Base-by-base conservation (phyloP, 1,139 yeast species). In the Yamadazyma blattariae region DNA sequence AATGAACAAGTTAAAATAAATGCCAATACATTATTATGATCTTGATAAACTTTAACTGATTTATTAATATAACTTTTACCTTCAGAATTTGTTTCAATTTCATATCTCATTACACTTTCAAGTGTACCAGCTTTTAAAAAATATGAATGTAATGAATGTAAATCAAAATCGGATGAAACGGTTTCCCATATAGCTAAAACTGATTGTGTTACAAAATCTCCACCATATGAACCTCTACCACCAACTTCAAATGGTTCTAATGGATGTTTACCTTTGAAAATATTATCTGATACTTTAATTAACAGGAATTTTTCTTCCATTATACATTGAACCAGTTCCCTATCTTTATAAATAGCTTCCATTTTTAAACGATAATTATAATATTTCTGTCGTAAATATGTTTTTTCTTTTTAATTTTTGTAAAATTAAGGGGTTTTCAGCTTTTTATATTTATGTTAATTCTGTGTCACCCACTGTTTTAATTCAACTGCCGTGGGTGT, bases 191-290 rank as follows among this genome's bases (percentile, higher is more conserved):
- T 70, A 0, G 71, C 74, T 29, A 56, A 41, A 10, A 61, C 36
- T 1, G 61, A 58, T 43, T 66, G 73, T 15, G 57, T 40, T 4
- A 66, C 46, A 23, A 65, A 50, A 34, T 68, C 74, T 3, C 74
- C 74, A 3, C 74, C 74, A 44, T 58, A 68, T 2, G 65, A 57
- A 1, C 72, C 74, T 39, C 71, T 49, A 5, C 56, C 58, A 1
- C 54, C 66, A 9, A 47, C 52, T 13, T 42, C 38, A 36, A 53
- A 56, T 9, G 66, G 58, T 43, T 66, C 64, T 35, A 68, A 54
- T 2, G 72, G 73, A 43, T 63, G 57, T 26, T 56, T 57, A 1
- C 72, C 71, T 16, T 49, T 47, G 24, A 44, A 58, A 1, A 44
- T 30, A 21, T 33, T 36, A 10, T 42, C 46, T 1, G 12, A 13